These are phyloP conservation scores for Pseudopyricularia javanii DNA, from an alignment of 2,329 filamentous ascomycete species.

Conservation along the genomic window DNA sequence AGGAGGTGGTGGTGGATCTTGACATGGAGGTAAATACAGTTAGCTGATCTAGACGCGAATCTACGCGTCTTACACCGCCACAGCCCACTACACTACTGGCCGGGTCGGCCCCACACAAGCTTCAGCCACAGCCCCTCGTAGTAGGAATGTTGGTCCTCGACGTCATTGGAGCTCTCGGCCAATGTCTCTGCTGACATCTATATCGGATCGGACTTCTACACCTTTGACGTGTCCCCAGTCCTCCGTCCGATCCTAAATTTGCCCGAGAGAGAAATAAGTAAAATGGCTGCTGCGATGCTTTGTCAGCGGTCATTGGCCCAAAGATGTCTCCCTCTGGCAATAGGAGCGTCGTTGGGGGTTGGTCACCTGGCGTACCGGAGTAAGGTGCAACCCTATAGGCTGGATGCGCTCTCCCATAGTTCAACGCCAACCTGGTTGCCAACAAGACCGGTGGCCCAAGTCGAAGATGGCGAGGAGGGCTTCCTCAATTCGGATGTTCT, in stretches of 20 bases:
- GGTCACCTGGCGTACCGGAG: neutral
- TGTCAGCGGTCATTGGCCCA: constrained; percentile 2
- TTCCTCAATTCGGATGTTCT: constrained; percentile 22
- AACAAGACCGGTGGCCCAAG: constrained; percentile 3
- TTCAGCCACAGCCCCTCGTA: neutral
- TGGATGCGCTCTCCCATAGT: neutral
- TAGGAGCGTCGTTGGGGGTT: constrained; percentile 3
- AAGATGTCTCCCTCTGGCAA: constrained; percentile 1
- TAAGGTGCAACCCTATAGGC: neutral
- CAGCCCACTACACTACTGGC: neutral
- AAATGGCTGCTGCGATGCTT: neutral
- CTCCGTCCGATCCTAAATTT: neutral
- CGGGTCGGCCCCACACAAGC: constrained; percentile 1
- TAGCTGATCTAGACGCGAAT: neutral
- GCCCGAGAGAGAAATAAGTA: neutral
- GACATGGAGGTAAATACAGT: neutral
- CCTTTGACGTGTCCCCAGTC: too few relatives aligned
- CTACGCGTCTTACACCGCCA: neutral
- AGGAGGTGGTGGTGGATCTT: neutral
- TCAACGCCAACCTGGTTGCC: neutral
- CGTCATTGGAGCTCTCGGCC: neutral
- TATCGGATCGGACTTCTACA: too few relatives aligned
- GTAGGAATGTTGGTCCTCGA: neutral
- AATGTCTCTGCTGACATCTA: too few relatives aligned
- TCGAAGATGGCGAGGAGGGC: neutral